Evolutionary conservation across 1,284 basidiomycete genomes (phyloP).

Genomic region (Naganishia sp.): DNA sequence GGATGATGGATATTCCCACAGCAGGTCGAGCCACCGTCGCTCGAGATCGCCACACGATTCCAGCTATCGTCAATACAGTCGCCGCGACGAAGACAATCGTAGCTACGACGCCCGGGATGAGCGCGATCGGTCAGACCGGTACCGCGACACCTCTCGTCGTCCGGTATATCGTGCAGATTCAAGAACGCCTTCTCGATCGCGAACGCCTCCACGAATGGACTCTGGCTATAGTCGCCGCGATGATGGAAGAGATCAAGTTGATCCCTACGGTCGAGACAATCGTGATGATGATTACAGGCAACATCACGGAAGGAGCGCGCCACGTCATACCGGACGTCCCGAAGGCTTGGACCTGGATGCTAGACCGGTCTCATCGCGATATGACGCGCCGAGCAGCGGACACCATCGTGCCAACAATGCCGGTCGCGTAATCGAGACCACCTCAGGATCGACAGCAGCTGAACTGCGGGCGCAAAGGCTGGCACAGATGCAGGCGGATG

Average conservation of each 20-base stretch:
- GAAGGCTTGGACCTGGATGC: conserved; percentile 10
- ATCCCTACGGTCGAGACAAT: neutral
- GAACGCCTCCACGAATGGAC: conserved; percentile 4
- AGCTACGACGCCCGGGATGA: neutral
- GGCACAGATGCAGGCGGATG: conserved; percentile 79
- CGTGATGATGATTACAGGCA: neutral
- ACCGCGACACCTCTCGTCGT: neutral
- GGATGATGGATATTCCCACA: neutral
- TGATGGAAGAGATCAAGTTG: neutral
- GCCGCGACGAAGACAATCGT: neutral
- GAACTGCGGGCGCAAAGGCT: conserved; percentile 69
- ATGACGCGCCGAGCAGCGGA: conserved; percentile 38
- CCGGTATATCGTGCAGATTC: neutral
- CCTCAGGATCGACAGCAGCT: conserved; percentile 35
- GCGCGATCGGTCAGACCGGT: neutral
- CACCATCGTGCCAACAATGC: neutral
- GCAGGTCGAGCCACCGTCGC: conserved; percentile 12
- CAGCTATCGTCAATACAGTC: neutral
- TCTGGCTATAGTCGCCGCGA: conserved; percentile 1
- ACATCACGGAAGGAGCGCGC: neutral
- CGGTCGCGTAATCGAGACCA: neutral
- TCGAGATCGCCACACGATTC: conserved; percentile 19
- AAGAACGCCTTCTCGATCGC: conserved; percentile 13
- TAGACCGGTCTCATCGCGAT: conserved; percentile 33
- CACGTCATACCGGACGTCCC: neutral